Percentiles rank a stretch among this genome's conserved stretches.
phyloP scores from a whole-genome alignment of 2,329 filamentous ascomycete genomes.

The Penicillium concentricum region DNA sequence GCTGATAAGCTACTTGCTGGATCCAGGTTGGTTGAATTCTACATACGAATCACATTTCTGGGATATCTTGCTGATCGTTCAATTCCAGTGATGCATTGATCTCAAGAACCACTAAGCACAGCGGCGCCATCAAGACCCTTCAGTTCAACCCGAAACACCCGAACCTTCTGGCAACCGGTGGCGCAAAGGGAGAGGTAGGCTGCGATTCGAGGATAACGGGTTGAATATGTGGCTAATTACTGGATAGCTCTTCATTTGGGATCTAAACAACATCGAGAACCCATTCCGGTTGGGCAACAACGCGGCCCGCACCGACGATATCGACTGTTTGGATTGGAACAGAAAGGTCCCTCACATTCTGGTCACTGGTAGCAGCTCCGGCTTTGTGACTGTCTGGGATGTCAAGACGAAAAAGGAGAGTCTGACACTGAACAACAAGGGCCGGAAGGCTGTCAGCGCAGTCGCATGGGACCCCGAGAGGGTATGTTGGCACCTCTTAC shows the following conservation, averaged over 20 bases:
- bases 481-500: conserved; percentile 35
- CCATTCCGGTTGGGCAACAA: conserved; percentile 86
- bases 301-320: conserved; percentile 86
- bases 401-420: conserved; percentile 97
- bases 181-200: conserved; percentile 75
- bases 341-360: conserved; percentile 96
- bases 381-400: conserved; percentile 98
- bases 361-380: conserved; percentile 87
- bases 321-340: conserved; percentile 98
- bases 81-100: conserved; percentile 68
- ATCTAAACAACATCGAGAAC: conserved; percentile 83
- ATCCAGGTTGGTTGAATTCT: conserved; percentile 44
- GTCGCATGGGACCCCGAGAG: conserved; percentile 97
- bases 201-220: neutral
- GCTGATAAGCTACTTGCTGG: conserved; percentile 65
- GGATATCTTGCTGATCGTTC: conserved; percentile 16
- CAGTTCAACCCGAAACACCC: conserved; percentile 95
- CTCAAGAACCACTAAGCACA: conserved; percentile 85
- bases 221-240: conserved; percentile 3
- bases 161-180: conserved; percentile 87
- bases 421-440: conserved; percentile 83
- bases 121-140: conserved; percentile 85
- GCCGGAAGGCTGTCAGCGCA: conserved; percentile 88
- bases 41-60: neutral
- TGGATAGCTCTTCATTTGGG: conserved; percentile 76